Conservation (phyloP, 2,329 filamentous ascomycete genomes). For the Xylariaceae sp. region DNA sequence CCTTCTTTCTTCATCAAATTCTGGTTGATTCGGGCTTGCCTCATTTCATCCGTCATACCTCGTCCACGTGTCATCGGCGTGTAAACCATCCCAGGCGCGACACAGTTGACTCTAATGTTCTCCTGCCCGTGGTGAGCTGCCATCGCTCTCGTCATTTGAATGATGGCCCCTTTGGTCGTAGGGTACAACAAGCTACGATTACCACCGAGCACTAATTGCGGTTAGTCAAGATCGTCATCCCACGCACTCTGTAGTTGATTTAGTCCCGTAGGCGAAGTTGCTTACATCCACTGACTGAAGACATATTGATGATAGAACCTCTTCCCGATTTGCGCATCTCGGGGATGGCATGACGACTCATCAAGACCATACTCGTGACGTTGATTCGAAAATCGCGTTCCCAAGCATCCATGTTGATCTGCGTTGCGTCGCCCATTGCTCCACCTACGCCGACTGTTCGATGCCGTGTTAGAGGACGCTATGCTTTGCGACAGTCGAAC, state of each 20-base stretch:
- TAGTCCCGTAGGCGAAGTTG: not conserved
- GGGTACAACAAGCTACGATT: constrained; percentile 30
- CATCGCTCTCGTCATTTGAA: constrained; percentile 23
- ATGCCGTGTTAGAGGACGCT: no score
- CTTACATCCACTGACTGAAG: constrained; percentile 28
- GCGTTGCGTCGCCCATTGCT: constrained; percentile 28
- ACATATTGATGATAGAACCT: constrained; percentile 36
- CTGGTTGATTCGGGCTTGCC: constrained; percentile 24
- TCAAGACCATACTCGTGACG: constrained; percentile 35
- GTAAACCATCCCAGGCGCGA: constrained; percentile 26
- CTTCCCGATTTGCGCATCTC: constrained; percentile 31
- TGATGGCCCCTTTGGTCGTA: constrained; percentile 31
- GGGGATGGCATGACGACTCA: constrained; percentile 29
- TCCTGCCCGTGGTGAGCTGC: constrained; percentile 18
- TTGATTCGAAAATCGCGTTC: constrained; percentile 31
- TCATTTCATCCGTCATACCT: constrained; percentile 27
- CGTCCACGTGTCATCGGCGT: constrained; percentile 25
- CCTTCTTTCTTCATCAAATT: constrained; percentile 26
- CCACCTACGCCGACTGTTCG: constrained; percentile 31
- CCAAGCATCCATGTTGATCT: constrained; percentile 28
- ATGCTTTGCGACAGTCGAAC: no score
- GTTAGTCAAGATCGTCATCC: not conserved
- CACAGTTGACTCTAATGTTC: constrained; percentile 20
- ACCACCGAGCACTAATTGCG: constrained; percentile 19
- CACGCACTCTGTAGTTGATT: no score